Base-by-base conservation (phyloP, 169 alveolate species). In the Babesia microti region DNA sequence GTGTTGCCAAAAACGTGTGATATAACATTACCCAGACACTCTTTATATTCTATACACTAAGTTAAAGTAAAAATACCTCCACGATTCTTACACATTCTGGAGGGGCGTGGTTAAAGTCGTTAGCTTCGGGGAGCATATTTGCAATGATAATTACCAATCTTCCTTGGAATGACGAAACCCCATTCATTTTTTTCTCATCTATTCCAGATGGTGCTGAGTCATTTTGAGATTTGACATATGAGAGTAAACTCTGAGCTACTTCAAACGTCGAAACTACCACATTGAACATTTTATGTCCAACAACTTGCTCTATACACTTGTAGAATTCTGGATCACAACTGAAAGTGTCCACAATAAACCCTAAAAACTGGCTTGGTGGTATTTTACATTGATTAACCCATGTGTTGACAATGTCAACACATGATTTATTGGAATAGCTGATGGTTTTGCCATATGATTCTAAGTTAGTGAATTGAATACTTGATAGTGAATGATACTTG, bases 201-300 rank as follows among this genome's bases (percentile, higher is more conserved):
- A 4, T 53, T 63, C 17, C 60, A 41, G 37, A 63, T 63, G 36
- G 41, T 52, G 48, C 17, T 37, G 39, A 43, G 36, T 30, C 32
- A 41, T 1, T 4, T 4, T 6, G 17, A 37, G 36, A 33, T 36
- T 63, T 60, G 0, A 63, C 17, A 22, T 12, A 54, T 18, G 43
- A 1, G 28, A 63, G 18, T 4, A 63, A 36, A 14, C 59, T 12
- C 6, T 44, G 42, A 1, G 75, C 75, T 22, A 19, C 42, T 4
- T 33, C 23, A 53, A 63, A 53, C 0, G 47, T 63, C 17, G 55
- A 44, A 7, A 63, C 60, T 23, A 63, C 54, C 14, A 63, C 43
- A 0, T 67, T 63, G 18, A 63, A 63, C 45, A 63, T 32, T 35
- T 52, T 63, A 4, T 51, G 6, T 23, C 75, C 68, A 2, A 63